These are phyloP conservation scores for Candida coquimbonensis DNA, from an alignment of 805 yeast genomes.

Conservation along the genomic window DNA sequence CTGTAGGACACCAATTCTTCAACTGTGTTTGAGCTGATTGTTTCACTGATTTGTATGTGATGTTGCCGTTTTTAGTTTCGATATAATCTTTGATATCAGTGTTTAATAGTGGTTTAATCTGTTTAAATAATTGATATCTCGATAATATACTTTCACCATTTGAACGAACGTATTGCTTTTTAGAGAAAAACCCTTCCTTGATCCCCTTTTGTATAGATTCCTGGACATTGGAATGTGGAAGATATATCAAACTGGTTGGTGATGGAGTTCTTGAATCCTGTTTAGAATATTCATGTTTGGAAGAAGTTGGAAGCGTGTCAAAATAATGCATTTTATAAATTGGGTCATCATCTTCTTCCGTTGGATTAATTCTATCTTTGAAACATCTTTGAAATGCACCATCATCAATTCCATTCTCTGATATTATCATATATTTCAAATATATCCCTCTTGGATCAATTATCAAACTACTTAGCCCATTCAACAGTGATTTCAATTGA, in stretches of 20 bases:
- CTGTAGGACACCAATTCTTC: constrained; percentile 40
- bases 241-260: constrained; percentile 24
- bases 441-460: constrained; percentile 29
- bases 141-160: constrained; percentile 38
- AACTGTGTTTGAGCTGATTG: background rate
- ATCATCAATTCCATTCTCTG: constrained; percentile 23
- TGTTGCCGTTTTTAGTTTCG: constrained; percentile 23
- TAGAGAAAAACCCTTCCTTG: constrained; percentile 48
- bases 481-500: constrained; percentile 52
- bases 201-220: constrained; percentile 49
- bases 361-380: constrained; percentile 6
- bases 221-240: constrained; percentile 12
- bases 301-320: constrained; percentile 3
- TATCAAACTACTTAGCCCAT: constrained; percentile 33
- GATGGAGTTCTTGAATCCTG: constrained; percentile 11
- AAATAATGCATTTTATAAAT: background rate
- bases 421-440: constrained; percentile 45
- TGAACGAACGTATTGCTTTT: constrained; percentile 35
- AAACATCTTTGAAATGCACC: constrained; percentile 15
- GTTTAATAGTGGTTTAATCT: constrained; percentile 13
- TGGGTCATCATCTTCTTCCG: background rate
- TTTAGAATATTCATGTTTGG: constrained; percentile 12
- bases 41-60: too few relatives aligned
- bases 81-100: constrained; percentile 18
- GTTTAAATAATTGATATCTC: constrained; percentile 17